A percentile compares a stretch with the other conserved stretches of the same genome.
Conservation (phyloP, 2,329 filamentous ascomycete genomes). For the Cryoendolithus antarcticus region DNA sequence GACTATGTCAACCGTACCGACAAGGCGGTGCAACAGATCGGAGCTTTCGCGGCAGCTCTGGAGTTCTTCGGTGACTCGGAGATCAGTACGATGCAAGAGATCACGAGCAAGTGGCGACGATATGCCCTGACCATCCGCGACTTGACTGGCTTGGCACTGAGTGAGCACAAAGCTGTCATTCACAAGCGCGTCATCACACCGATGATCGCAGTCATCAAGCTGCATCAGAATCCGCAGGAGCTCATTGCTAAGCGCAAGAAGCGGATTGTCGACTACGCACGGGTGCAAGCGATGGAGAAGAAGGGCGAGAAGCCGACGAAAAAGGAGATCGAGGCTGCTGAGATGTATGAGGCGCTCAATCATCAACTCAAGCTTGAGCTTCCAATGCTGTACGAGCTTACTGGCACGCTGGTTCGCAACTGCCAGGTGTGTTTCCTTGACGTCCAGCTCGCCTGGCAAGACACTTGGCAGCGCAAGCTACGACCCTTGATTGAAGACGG, state of each 20-base stretch:
- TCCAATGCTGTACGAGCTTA: conserved; percentile 68
- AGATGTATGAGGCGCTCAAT: conserved; percentile 84
- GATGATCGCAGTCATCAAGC: conserved; percentile 63
- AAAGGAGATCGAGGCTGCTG: conserved; percentile 69
- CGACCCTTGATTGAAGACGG: conserved; percentile 57
- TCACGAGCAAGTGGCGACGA: conserved; percentile 88
- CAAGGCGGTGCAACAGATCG: conserved; percentile 67
- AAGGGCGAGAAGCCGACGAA: conserved; percentile 77
- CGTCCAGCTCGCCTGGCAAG: conserved; percentile 73
- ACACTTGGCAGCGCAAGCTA: conserved; percentile 73
- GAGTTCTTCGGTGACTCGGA: conserved; percentile 63
- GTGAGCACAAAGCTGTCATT: conserved; percentile 64
- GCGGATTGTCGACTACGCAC: conserved; percentile 78
- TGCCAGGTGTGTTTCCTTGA: conserved; percentile 74
- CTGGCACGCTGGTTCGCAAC: conserved; percentile 70
- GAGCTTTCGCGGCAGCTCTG: conserved; percentile 68
- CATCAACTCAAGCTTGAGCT: conserved; percentile 88
- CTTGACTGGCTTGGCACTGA: conserved; percentile 68
- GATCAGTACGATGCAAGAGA: conserved; percentile 63
- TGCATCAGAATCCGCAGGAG: conserved; percentile 71
- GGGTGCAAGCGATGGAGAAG: conserved; percentile 63
- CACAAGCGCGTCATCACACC: conserved; percentile 76
- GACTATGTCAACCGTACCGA: conserved; percentile 75
- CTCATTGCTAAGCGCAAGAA: conserved; percentile 93
- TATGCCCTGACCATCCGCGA: conserved; percentile 82